Percentiles rank a stretch among this genome's conserved stretches.
phyloP scores from a whole-genome alignment of 768 basidiomycete genomes.

The Tricholoma matsutake region DNA sequence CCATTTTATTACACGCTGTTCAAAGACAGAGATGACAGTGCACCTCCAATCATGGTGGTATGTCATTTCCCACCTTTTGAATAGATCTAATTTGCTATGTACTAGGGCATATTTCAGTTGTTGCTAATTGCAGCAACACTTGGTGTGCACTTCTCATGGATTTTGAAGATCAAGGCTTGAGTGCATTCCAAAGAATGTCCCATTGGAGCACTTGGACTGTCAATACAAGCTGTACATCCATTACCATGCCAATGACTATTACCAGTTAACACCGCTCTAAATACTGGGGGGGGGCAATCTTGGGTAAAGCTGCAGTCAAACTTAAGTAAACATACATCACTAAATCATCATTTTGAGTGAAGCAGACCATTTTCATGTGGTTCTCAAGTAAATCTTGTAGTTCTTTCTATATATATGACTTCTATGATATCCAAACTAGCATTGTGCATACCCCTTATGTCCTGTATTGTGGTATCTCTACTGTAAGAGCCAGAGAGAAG shows the following conservation, averaged over 20 bases:
- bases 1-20: not conserved
- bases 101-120: slow-evolving; percentile 7
- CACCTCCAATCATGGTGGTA: not conserved
- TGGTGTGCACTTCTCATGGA: not conserved
- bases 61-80: not conserved
- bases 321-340: no score
- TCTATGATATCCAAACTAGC: no score
- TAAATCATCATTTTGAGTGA: no score
- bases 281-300: not conserved
- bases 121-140: not conserved
- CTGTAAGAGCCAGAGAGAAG: no score
- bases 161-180: not conserved
- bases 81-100: not conserved
- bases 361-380: no score
- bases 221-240: not conserved
- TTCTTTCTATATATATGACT: no score
- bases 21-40: not conserved
- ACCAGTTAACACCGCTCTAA: not conserved
- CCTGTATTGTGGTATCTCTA: no score
- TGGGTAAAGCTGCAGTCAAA: no score
- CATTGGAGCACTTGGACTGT: not conserved
- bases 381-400: no score
- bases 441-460: no score
- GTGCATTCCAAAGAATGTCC: not conserved
- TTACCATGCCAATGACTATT: not conserved